Percentiles rank a stretch among this genome's conserved stretches.
These are phyloP conservation scores for Paspalum notatum DNA, from an alignment of 176 grass and related monocot species.

Conservation along the genomic window DNA sequence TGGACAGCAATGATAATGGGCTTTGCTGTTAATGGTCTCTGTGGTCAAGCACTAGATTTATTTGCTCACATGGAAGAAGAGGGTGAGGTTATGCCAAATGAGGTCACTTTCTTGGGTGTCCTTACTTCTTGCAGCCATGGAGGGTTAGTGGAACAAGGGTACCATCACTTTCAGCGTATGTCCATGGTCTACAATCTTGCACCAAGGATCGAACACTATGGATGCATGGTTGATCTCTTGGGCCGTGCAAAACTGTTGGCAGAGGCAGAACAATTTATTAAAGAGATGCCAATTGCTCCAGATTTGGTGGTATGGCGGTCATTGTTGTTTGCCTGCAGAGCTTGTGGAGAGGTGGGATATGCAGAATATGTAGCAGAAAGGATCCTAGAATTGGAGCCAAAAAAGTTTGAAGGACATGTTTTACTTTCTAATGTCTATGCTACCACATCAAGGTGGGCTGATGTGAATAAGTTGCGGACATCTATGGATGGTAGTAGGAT, in stretches of 20 bases:
- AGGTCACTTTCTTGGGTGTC: slow-evolving; percentile 81
- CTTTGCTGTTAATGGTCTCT: slow-evolving; percentile 75
- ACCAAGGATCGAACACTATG: slow-evolving; percentile 77
- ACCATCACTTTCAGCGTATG: slow-evolving; percentile 79
- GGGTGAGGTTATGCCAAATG: slow-evolving; percentile 65
- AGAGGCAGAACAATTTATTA: slow-evolving; percentile 67
- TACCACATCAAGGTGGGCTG: slow-evolving; percentile 71
- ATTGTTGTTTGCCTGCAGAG: slow-evolving; percentile 79
- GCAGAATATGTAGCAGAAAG: slow-evolving; percentile 73
- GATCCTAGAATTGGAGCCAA: slow-evolving; percentile 66
- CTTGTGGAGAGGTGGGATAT: slow-evolving; percentile 58
- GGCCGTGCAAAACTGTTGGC: slow-evolving; percentile 78
- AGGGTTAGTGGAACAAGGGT: slow-evolving; percentile 80
- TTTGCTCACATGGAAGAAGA: slow-evolving; percentile 87
- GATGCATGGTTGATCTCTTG: slow-evolving; percentile 89
- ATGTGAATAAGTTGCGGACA: slow-evolving; percentile 71
- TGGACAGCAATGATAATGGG: slow-evolving; percentile 94
- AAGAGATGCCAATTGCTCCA: slow-evolving; percentile 70
- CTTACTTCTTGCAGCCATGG: slow-evolving; percentile 89
- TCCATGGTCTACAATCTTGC: slow-evolving; percentile 58
- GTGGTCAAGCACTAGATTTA: slow-evolving; percentile 73
- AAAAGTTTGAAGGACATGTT: slow-evolving; percentile 57
- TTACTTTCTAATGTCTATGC: slow-evolving; percentile 96
- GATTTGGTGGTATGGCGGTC: slow-evolving; percentile 84
- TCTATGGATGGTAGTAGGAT: slow-evolving; percentile 47